Percentiles rank a stretch among this genome's conserved stretches.
These are phyloP conservation scores for Colletotrichum sp. DNA, from an alignment of 2,329 filamentous ascomycete species.

Conservation along the genomic window DNA sequence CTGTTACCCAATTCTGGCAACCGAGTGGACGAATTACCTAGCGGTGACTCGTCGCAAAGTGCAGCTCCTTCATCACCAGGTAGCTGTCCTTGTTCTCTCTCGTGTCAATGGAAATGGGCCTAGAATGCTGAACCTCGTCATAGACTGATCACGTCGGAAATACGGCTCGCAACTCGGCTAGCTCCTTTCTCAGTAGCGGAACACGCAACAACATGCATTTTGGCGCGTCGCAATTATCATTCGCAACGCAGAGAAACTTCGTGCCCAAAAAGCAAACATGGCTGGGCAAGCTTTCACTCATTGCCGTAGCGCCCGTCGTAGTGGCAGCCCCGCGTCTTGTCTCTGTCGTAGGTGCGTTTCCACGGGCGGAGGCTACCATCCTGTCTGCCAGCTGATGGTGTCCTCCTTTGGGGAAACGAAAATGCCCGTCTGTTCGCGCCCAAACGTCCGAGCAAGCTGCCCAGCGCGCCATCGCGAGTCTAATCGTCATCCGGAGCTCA, in stretches of 20 bases:
- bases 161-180: background rate
- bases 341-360: background rate
- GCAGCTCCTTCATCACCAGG: background rate
- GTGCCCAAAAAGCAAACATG: background rate
- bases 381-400: background rate
- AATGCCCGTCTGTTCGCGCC: background rate
- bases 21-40: background rate
- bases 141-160: background rate
- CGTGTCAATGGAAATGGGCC: background rate
- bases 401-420: background rate
- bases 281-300: background rate
- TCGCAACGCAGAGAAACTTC: background rate
- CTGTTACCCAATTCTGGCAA: background rate
- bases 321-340: background rate
- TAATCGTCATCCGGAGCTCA: constrained; percentile 16
- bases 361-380: background rate
- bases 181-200: background rate
- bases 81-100: background rate
- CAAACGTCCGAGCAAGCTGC: background rate
- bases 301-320: background rate
- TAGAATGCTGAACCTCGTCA: background rate
- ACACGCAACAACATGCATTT: background rate
- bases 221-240: background rate
- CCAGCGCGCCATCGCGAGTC: background rate
- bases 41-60: background rate